phyloP scores from a whole-genome alignment of 2,329 filamentous ascomycete genomes.

The Rosellinia necatrix region DNA sequence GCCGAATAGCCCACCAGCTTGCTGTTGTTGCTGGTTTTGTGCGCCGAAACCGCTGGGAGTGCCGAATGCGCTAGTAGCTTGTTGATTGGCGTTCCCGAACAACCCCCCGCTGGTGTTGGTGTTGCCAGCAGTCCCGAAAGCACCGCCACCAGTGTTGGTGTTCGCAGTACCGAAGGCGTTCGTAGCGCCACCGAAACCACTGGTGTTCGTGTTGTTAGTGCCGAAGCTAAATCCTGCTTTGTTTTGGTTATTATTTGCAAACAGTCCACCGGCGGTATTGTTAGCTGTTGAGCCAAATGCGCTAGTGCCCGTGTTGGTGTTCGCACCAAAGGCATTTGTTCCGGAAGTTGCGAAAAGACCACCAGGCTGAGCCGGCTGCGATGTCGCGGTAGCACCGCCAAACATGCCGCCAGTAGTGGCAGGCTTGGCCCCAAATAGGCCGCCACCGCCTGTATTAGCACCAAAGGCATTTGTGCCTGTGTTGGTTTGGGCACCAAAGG shows the following conservation, averaged over 20 bases:
- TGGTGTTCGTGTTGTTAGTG: slow-evolving; percentile 26
- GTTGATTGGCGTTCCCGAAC: slow-evolving; percentile 39
- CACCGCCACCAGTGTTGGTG: slow-evolving; percentile 30
- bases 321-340: slow-evolving; percentile 50
- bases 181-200: slow-evolving; percentile 28
- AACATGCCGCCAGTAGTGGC: slow-evolving; percentile 44
- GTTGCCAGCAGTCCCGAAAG: slow-evolving; percentile 43
- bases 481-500: slow-evolving; percentile 38
- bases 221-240: slow-evolving; percentile 37
- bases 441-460: slow-evolving; percentile 37
- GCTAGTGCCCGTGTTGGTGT: slow-evolving; percentile 45
- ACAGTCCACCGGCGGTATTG: slow-evolving; percentile 44
- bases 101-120: slow-evolving; percentile 33
- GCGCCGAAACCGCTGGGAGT: slow-evolving; percentile 39
- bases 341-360: slow-evolving; percentile 46
- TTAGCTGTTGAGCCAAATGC: slow-evolving; percentile 51
- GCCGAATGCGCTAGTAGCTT: slow-evolving; percentile 41
- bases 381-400: slow-evolving; percentile 40
- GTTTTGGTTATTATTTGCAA: slow-evolving; percentile 41
- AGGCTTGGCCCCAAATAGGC: slow-evolving; percentile 49
- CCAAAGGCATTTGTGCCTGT: slow-evolving; percentile 34
- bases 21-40: slow-evolving; percentile 46
- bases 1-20: slow-evolving; percentile 46
- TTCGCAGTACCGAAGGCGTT: slow-evolving; percentile 40
- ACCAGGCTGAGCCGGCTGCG: slow-evolving; percentile 28